Conservation (phyloP, 345 rosid species). For the Acer saccharum region DNA sequence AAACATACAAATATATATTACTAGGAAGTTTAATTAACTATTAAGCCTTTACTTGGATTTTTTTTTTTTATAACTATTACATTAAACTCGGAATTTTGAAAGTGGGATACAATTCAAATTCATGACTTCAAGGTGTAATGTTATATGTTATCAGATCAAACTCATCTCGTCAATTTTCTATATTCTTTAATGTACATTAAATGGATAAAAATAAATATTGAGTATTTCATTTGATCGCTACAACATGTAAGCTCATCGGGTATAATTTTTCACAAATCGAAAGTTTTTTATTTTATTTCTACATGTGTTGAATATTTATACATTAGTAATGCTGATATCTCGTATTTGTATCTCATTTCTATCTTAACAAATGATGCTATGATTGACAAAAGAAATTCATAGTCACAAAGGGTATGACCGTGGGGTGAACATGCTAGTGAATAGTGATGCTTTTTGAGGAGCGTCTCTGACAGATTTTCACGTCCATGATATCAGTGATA, state of each 20-base stretch:
- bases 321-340: no score
- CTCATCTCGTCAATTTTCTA: no score
- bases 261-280: background rate
- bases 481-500: slow-evolving; percentile 24
- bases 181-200: background rate
- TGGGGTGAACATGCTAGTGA: background rate
- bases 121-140: no score
- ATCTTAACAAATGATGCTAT: no score
- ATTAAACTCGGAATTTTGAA: no score
- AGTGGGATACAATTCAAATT: no score
- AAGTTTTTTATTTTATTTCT: no score
- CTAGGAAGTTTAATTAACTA: background rate
- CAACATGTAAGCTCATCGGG: background rate
- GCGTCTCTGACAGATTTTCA: slow-evolving; percentile 18
- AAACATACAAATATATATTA: background rate
- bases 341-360: no score
- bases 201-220: background rate
- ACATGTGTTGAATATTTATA: no score
- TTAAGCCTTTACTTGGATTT: background rate
- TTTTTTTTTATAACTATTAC: no score
- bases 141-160: no score
- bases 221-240: background rate
- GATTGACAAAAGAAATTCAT: background rate
- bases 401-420: background rate
- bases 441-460: background rate